Evolutionary conservation across 495 filamentous ascomycete species (phyloP).

Genomic region (Neurospora tetraspora): DNA sequence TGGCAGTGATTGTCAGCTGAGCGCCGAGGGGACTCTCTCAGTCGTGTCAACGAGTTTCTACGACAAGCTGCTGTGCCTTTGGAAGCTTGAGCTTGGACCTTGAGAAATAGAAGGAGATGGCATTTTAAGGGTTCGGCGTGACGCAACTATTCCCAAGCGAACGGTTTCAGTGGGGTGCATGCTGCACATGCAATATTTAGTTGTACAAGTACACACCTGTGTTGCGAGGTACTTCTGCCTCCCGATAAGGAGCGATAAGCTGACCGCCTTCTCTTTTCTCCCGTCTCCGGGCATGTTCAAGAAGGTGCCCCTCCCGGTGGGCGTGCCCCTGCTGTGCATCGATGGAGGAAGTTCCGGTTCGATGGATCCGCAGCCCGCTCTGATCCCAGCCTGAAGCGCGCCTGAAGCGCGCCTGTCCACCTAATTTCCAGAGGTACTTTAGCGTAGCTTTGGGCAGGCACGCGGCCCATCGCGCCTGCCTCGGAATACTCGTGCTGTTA

Average conservation of each 20-base stretch:
- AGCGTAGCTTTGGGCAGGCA: background rate
- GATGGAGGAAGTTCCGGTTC: background rate
- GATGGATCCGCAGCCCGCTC: background rate
- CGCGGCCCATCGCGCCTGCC: background rate
- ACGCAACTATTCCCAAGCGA: background rate
- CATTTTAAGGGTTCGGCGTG: no score
- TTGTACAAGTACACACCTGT: background rate
- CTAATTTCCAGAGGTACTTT: background rate
- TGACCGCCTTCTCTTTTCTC: background rate
- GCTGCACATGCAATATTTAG: background rate
- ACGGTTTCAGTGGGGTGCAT: background rate
- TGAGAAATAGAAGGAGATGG: background rate
- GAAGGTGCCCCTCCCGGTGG: background rate
- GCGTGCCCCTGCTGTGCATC: no score
- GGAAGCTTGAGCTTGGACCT: constrained; percentile 38
- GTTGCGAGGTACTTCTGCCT: background rate
- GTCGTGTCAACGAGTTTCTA: constrained; percentile 85
- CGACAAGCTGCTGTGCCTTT: constrained; percentile 71
- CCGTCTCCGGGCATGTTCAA: background rate
- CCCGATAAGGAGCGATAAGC: background rate
- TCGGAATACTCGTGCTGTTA: background rate
- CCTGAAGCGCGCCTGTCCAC: background rate
- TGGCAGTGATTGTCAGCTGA: constrained; percentile 62
- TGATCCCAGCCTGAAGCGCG: background rate
- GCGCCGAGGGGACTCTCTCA: constrained; percentile 20